Percentiles rank a stretch among this genome's conserved stretches.
phyloP scores from a whole-genome alignment of 1,139 yeast genomes.

The Taphrina confusa region DNA sequence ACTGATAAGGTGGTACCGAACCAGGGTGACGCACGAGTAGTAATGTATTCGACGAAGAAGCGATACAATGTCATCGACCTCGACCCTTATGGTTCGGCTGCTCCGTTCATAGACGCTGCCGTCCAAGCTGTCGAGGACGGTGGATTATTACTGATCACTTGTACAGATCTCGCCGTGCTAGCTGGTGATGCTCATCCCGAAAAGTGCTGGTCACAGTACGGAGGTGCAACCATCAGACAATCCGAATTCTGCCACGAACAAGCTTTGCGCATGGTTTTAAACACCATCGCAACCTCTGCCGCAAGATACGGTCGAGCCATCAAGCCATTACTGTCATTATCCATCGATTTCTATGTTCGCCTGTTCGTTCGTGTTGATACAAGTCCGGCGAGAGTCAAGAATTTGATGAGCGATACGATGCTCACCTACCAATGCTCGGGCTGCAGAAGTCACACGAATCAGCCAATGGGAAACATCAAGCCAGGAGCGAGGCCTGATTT shows the following conservation, averaged over 20 bases:
- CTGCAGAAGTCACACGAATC: conserved; percentile 71
- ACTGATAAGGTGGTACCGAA: conserved; percentile 60
- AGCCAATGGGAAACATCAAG: conserved; percentile 68
- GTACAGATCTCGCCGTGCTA: conserved; percentile 92
- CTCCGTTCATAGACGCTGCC: conserved; percentile 91
- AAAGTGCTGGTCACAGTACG: conserved; percentile 90
- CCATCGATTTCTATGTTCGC: conserved; percentile 90
- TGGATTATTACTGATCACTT: conserved; percentile 83
- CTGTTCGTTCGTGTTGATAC: conserved; percentile 74
- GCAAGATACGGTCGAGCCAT: conserved; percentile 84
- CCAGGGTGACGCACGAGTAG: conserved; percentile 83
- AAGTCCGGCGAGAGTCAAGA: conserved; percentile 78
- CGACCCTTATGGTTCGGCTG: conserved; percentile 96
- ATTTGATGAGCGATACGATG: conserved; percentile 62
- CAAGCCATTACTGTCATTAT: conserved; percentile 79
- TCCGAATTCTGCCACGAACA: conserved; percentile 86
- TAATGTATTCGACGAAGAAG: conserved; percentile 58
- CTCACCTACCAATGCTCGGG: conserved; percentile 82
- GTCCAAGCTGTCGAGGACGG: conserved; percentile 76
- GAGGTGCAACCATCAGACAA: conserved; percentile 78
- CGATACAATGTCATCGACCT: conserved; percentile 83
- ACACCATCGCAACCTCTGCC: conserved; percentile 75
- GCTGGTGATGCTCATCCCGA: conserved; percentile 98
- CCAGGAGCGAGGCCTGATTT: conserved; percentile 41
- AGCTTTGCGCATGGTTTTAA: conserved; percentile 79